Percentiles rank a stretch among this genome's conserved stretches.
These are phyloP conservation scores for Escallonia rubra DNA, from an alignment of 129 eudicot genomes.

Conservation along the genomic window DNA sequence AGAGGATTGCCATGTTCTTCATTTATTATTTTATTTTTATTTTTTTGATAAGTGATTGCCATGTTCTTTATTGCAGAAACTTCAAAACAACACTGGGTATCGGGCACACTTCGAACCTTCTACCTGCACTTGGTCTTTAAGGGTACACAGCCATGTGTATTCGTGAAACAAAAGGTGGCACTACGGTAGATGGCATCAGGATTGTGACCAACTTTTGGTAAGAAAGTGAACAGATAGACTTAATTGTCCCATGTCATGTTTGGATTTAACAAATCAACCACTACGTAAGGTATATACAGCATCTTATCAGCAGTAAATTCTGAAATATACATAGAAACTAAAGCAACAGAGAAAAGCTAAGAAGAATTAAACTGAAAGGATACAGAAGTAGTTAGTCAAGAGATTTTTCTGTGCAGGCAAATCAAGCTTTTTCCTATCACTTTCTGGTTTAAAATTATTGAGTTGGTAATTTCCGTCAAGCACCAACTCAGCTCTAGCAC, in stretches of 20 bases:
- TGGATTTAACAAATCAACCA: not conserved
- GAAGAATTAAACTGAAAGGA: conserved; percentile 36
- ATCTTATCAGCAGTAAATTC: not conserved
- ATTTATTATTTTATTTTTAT: too few species aligned
- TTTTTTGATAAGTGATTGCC: too few species aligned
- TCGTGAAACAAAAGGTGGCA: too few species aligned
- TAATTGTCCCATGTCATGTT: too few species aligned
- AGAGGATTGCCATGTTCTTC: not conserved
- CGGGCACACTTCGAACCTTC: too few species aligned
- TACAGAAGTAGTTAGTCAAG: conserved; percentile 92
- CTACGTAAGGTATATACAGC: not conserved
- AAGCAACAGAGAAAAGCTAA: not conserved
- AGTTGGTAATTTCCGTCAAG: conserved; percentile 35
- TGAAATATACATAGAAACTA: too few species aligned
- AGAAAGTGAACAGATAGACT: too few species aligned
- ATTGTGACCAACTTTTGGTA: too few species aligned
- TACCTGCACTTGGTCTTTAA: too few species aligned
- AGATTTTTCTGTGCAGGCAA: conserved; percentile 94
- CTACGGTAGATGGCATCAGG: too few species aligned
- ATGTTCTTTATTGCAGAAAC: not conserved
- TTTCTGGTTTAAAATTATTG: conserved; percentile 45
- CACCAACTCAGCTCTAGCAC: conserved; percentile 20
- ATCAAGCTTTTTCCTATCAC: conserved; percentile 59
- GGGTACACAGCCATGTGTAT: too few species aligned
- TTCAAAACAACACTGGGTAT: too few species aligned